Conservation (phyloP, 139 green algal genomes). For the Gonium pectorale region DNA sequence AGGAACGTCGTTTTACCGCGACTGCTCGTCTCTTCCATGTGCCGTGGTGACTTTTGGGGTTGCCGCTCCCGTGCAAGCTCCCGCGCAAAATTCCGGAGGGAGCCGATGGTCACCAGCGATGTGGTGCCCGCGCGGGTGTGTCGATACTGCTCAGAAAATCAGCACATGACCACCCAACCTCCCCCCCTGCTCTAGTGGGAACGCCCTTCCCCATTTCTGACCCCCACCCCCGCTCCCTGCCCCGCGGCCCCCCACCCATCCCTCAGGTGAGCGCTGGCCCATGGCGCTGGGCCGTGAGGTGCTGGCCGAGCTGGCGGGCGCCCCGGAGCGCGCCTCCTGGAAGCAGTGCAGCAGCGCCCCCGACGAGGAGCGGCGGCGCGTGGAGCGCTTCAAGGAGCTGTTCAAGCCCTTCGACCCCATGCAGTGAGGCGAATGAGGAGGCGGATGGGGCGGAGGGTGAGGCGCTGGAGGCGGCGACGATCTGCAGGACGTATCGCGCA, state of each 20-base stretch:
- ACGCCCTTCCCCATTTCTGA: background rate
- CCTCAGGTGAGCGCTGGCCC: slow-evolving; percentile 72
- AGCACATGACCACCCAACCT: too few species aligned
- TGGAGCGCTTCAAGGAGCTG: slow-evolving; percentile 80
- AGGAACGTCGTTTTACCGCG: too few species aligned
- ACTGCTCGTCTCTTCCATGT: too few species aligned
- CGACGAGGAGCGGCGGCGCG: slow-evolving; percentile 72
- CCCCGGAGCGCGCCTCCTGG: slow-evolving; percentile 88
- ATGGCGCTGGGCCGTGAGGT: slow-evolving; percentile 85
- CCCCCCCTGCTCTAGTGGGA: too few species aligned
- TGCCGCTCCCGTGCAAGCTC: too few species aligned
- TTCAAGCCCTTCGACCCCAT: slow-evolving; percentile 85
- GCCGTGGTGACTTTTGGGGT: too few species aligned
- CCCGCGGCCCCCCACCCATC: background rate
- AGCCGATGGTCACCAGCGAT: too few species aligned
- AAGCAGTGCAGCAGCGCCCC: slow-evolving; percentile 69
- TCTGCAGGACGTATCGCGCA: too few species aligned
- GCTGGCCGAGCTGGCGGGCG: slow-evolving; percentile 74
- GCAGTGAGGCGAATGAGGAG: slow-evolving; percentile 11
- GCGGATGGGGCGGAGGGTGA: background rate
- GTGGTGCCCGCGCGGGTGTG: too few species aligned
- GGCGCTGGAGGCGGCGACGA: background rate
- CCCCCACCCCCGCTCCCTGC: background rate
- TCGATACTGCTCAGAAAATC: too few species aligned
- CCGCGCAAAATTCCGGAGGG: too few species aligned